Evolutionary conservation across 768 basidiomycete genomes (phyloP).

Genomic region (Coprinopsis sp.): DNA sequence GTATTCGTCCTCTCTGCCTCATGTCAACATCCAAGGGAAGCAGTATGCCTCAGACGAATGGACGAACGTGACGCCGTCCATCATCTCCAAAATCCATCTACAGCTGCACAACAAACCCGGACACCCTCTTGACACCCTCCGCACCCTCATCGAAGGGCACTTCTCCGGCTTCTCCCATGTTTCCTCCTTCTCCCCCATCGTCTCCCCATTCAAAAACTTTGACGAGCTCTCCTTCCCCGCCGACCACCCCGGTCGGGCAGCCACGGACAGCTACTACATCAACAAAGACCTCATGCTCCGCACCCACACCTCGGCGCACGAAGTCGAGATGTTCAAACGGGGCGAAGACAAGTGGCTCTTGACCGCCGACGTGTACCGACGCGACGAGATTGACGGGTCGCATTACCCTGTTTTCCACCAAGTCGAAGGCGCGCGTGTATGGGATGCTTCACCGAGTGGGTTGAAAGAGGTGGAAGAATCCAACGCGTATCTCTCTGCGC

Average conservation of each 20-base stretch:
- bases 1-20: slow-evolving; percentile 3
- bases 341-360: slow-evolving; percentile 84
- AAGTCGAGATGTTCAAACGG: slow-evolving; percentile 81
- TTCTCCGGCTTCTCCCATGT: slow-evolving; percentile 71
- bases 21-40: slow-evolving; percentile 54
- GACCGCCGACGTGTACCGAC: slow-evolving; percentile 93
- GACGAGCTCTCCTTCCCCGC: slow-evolving; percentile 92
- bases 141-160: slow-evolving; percentile 78
- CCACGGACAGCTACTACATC: slow-evolving; percentile 94
- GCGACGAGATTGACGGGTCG: slow-evolving; percentile 95
- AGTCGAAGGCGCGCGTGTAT: slow-evolving; percentile 90
- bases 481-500: slow-evolving; percentile 55
- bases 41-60: slow-evolving; percentile 70
- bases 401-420: slow-evolving; percentile 99
- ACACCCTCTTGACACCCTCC: slow-evolving; percentile 87
- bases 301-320: slow-evolving; percentile 98
- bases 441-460: slow-evolving; percentile 51
- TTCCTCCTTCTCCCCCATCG: slow-evolving; percentile 80
- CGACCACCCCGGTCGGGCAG: slow-evolving; percentile 89
- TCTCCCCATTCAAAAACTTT: slow-evolving; percentile 89
- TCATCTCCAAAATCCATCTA: slow-evolving; percentile 74
- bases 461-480: slow-evolving; percentile 65
- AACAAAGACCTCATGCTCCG: slow-evolving; percentile 89
- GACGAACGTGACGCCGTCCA: slow-evolving; percentile 84
- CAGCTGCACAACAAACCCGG: slow-evolving; percentile 69